Evolutionary conservation across 2,329 filamentous ascomycete genomes (phyloP), one percentile per base, ranked within the genome.

Genomic region (Nemania bipapillata): DNA sequence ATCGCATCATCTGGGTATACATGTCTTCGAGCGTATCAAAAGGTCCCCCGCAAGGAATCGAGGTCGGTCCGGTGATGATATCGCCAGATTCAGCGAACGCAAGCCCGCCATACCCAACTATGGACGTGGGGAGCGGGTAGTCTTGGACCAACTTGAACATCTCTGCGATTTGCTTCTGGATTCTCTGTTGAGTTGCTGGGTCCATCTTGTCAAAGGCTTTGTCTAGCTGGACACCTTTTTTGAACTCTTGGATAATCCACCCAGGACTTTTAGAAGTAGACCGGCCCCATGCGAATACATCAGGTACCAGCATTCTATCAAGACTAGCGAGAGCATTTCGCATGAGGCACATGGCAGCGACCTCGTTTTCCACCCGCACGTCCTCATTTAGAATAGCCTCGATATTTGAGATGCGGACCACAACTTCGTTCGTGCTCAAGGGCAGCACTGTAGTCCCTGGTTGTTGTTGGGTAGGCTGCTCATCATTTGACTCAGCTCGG

Each of bases 181-280:
- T 61, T 3, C 12, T 52, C 49, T 63, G 32, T n/a, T 63, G 59
- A 22, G 49, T 30, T 55, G 24, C 37, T 22, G 4, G 32, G 58
- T 62, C 47, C 58, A 62, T 62, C 24, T 59, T 53, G 47, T 45
- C 42, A 49, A 62, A 62, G 59, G 40, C 40, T 22, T 62, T 62
- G 35, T 62, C 59, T 47, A 62, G 49, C 59, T 54, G 59, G 35
- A 62, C 59, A 53, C 59, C 59, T 20, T 53, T 32, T 32, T 62
- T 62, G 32, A 54, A 54, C 59, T 62, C 59, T 62, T 62, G 59
- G 59, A 62, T 54, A 12, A 62, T 62, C 59, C 59, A 62, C n/a
- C 59, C 59, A 55, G 59, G 59, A 47, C 12, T 62, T 47, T 62
- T 35, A 54, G 59, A 62, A n/a, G 47, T 54, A 22, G 59, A 54